A percentile compares a stretch with the other conserved stretches of the same genome.
Evolutionary conservation across 1,284 basidiomycete species (phyloP).

Genomic region (Ganoderma resinaceum): DNA sequence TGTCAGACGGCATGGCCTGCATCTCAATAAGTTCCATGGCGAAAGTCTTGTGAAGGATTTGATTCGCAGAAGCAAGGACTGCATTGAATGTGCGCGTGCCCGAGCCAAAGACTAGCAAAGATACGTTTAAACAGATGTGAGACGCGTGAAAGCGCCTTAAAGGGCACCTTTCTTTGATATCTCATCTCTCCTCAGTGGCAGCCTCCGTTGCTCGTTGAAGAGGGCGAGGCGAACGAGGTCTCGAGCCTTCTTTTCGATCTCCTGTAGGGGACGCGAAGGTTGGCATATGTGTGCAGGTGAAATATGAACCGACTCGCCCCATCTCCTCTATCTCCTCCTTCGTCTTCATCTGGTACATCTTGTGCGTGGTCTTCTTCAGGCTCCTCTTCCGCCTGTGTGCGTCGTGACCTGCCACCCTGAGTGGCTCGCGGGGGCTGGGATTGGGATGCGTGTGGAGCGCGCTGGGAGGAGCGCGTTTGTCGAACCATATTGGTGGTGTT

Average conservation of each 20-base stretch:
- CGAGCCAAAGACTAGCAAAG: slow-evolving; percentile 62
- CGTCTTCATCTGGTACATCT: slow-evolving; percentile 35
- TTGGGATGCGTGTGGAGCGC: not conserved
- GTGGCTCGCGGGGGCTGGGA: not conserved
- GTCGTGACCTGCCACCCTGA: not conserved
- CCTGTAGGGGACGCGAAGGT: slow-evolving; percentile 47
- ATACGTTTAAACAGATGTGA: slow-evolving; percentile 5
- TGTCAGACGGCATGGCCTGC: slow-evolving; percentile 61
- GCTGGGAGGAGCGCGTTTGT: not conserved
- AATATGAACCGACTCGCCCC: not conserved
- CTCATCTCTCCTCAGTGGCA: slow-evolving; percentile 71
- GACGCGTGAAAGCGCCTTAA: not conserved
- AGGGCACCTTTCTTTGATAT: slow-evolving; percentile 76
- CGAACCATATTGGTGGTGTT: not conserved
- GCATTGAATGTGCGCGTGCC: slow-evolving; percentile 61
- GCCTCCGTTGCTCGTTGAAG: slow-evolving; percentile 70
- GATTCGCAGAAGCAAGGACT: slow-evolving; percentile 66
- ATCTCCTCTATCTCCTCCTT: slow-evolving; percentile 40
- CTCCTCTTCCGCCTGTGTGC: slow-evolving; percentile 33
- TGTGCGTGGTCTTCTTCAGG: slow-evolving; percentile 20
- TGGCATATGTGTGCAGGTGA: not conserved
- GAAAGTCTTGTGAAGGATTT: slow-evolving; percentile 63
- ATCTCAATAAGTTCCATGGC: slow-evolving; percentile 81
- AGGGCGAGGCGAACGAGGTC: slow-evolving; percentile 77
- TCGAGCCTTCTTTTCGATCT: slow-evolving; percentile 61